Evolutionary conservation across 768 basidiomycete genomes (phyloP), one percentile per base, ranked within the genome.

Genomic region (Psilocybe cubensis): DNA sequence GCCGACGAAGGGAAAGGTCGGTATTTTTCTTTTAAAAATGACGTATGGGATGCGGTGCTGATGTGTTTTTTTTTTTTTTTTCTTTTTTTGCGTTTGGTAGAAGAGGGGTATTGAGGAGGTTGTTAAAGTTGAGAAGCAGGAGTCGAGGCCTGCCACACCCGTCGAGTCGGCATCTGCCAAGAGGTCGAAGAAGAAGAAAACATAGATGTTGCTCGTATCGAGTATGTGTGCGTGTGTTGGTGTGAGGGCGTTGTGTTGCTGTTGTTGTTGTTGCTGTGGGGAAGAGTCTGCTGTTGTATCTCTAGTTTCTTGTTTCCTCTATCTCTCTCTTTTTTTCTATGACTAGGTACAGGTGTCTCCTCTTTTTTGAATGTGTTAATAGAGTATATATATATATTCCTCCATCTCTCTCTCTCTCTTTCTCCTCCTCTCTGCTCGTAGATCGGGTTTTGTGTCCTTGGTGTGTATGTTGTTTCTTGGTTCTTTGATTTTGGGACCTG

Each of bases 61-160:
- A n/a, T 89, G 42, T 3, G 82, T 54, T 40, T 58, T 29, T 12
- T 35, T 40, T 6, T 35, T 28, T 48, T 40, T 50, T 21, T 31
- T 24, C 40, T 48, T 3, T 21, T 28, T 12, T 48, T 33, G 24
- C 44, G 6, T 60, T 31, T 46, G 48, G 60, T 29, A 48, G 88
- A 91, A 92, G 74, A 86, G 88, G 10, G 84, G 83, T 2, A 81
- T 91, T 28, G 89, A 91, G 4, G 88, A 89, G 47, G 80, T 88
- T 21, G 74, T 75, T 48, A 79, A 80, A 54, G 57, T 66, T 17
- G 79, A 78, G 25, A 79, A 78, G 66, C 77, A 83, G 60, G 82
- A 83, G 40, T 86, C 87, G 9, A 77, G 87, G 52, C 82, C 88
- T 4, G 73, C 86, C 0, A 89, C 88, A 2, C 88, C 89, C 18